Percentiles rank a stretch among this genome's conserved stretches.
Evolutionary conservation across 2,329 filamentous ascomycete species (phyloP).

Genomic region (Sporothrix phasma): DNA sequence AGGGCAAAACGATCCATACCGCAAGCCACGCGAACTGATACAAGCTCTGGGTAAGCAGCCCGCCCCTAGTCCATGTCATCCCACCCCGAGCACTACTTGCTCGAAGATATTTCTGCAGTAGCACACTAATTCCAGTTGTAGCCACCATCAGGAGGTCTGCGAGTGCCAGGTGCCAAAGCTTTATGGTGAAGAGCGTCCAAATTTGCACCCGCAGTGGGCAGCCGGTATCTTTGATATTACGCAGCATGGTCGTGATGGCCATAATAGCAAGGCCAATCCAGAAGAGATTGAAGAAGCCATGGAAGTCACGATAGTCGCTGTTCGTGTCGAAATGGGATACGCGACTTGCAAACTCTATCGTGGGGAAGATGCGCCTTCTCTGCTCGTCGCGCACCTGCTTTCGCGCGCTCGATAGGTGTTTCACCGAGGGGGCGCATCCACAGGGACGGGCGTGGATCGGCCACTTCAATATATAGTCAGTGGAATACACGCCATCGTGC

Average conservation of each 20-base stretch:
- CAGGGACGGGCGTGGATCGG: constrained; percentile 70
- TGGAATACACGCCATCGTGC: constrained; percentile 13
- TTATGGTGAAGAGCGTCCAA: constrained; percentile 78
- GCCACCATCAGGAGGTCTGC: constrained; percentile 80
- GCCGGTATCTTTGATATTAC: constrained; percentile 90
- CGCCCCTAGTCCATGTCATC: constrained; percentile 64
- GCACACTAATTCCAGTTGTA: constrained; percentile 61
- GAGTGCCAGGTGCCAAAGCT: constrained; percentile 76
- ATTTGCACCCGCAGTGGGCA: constrained; percentile 76
- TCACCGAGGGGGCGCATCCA: constrained; percentile 86
- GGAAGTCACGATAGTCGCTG: constrained; percentile 88
- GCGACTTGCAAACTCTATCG: constrained; percentile 79
- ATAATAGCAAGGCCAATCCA: constrained; percentile 97
- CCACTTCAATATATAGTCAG: constrained; percentile 44
- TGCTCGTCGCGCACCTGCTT: constrained; percentile 75
- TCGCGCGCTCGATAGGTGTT: constrained; percentile 74
- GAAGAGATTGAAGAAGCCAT: constrained; percentile 95
- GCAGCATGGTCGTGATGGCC: constrained; percentile 86
- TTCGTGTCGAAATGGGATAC: constrained; percentile 92
- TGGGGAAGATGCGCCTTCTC: constrained; percentile 78
- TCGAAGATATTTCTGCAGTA: constrained; percentile 60
- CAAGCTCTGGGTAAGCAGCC: constrained; percentile 73
- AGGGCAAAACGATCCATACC: constrained; percentile 78
- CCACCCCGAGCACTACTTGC: constrained; percentile 37
- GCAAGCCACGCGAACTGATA: constrained; percentile 71